A percentile compares a stretch with the other conserved stretches of the same genome.
These are phyloP conservation scores for Wickerhamiella sorbophila DNA, from an alignment of 805 yeast species.

Conservation along the genomic window DNA sequence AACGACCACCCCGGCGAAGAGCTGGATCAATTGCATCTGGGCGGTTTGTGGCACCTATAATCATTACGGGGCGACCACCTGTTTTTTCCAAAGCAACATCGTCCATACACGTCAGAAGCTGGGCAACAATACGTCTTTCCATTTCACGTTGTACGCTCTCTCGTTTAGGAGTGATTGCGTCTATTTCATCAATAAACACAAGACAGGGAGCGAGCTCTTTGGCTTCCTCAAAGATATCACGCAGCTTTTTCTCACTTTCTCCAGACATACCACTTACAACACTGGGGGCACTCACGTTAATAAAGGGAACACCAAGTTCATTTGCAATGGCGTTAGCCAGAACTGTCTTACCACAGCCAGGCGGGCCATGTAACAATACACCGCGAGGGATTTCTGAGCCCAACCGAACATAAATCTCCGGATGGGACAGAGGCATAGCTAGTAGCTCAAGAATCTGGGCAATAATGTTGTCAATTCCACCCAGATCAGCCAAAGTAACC, in stretches of 20 bases:
- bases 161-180: conserved; percentile 94
- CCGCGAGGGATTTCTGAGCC: conserved; percentile 96
- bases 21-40: conserved; percentile 95
- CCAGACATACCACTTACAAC: conserved; percentile 99
- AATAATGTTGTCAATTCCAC: conserved; percentile 80
- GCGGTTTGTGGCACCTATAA: conserved; percentile 92
- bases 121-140: conserved; percentile 96
- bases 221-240: conserved; percentile 92
- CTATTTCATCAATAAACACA: conserved; percentile 90
- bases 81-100: conserved; percentile 80
- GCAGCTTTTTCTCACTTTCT: conserved; percentile 83
- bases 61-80: conserved; percentile 81
- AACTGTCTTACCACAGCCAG: conserved; percentile 97
- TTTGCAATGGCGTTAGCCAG: conserved; percentile 95
- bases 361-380: conserved; percentile 89
- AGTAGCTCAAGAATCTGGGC: conserved; percentile 79
- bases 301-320: conserved; percentile 83
- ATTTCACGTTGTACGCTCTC: conserved; percentile 97
- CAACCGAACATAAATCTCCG: conserved; percentile 73
- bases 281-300: conserved; percentile 84
- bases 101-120: conserved; percentile 86
- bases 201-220: conserved; percentile 79
- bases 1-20: conserved; percentile 88
- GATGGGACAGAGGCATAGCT: conserved; percentile 84
- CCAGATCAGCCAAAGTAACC: conserved; percentile 55